Conservation (phyloP, 2,329 filamentous ascomycete species). For the Dryadomyces quercivorus region DNA sequence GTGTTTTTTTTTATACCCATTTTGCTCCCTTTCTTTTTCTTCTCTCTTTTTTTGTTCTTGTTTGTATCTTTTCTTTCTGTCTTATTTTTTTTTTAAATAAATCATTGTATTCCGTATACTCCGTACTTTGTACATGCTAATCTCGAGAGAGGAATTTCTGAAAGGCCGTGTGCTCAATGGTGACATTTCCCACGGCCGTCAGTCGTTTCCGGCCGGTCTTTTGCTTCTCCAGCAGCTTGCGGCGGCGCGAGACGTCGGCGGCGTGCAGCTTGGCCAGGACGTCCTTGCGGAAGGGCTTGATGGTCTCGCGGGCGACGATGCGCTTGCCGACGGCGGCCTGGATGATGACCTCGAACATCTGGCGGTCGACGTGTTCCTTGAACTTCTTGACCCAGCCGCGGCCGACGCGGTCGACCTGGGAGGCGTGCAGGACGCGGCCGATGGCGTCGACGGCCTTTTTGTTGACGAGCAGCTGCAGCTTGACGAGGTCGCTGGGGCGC, state of each 20-base stretch:
- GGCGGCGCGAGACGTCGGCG: constrained; percentile 67
- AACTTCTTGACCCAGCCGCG: constrained; percentile 88
- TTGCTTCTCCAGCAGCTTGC: constrained; percentile 89
- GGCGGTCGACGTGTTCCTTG: constrained; percentile 89
- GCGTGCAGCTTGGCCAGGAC: constrained; percentile 89
- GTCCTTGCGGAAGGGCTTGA: constrained; percentile 95
- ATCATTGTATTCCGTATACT: neutral
- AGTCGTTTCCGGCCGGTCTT: constrained; percentile 89
- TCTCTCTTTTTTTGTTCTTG: neutral
- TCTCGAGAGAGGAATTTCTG: constrained; percentile 67
- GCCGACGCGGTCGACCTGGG: constrained; percentile 70
- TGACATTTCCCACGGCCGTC: constrained; percentile 73
- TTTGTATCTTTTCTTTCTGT: neutral
- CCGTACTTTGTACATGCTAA: neutral
- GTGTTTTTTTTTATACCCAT: constrained; percentile 7
- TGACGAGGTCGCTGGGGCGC: constrained; percentile 66
- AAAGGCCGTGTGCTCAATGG: constrained; percentile 94
- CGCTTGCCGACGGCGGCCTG: constrained; percentile 76
- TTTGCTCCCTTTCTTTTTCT: too few species aligned
- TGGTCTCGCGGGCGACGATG: constrained; percentile 81
- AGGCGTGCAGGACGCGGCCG: constrained; percentile 73
- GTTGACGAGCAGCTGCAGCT: constrained; percentile 88
- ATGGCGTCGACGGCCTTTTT: constrained; percentile 89
- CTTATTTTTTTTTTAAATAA: neutral
- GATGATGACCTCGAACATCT: constrained; percentile 91